These are phyloP conservation scores for Penicillium cosmopolitanum DNA, from an alignment of 495 filamentous ascomycete genomes.

Conservation along the genomic window DNA sequence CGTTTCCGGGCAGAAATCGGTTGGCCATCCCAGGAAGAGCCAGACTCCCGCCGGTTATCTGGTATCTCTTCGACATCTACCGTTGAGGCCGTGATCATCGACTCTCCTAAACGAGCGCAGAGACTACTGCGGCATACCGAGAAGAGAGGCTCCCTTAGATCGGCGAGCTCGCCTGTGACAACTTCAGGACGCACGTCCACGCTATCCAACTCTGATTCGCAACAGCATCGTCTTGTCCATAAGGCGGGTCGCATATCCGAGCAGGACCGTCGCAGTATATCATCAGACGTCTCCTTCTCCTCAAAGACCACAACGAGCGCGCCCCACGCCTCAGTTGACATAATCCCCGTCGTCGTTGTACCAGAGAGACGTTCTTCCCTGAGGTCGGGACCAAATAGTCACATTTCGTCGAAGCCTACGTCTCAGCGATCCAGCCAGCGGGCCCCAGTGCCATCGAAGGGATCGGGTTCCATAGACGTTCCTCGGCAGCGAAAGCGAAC, in stretches of 20 bases:
- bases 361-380: conserved; percentile 70
- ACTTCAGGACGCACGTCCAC: conserved; percentile 48
- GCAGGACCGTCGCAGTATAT: conserved; percentile 57
- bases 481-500: conserved; percentile 38
- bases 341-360: conserved; percentile 73
- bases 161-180: conserved; percentile 51
- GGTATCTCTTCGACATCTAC: conserved; percentile 69
- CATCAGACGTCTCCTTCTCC: conserved; percentile 60
- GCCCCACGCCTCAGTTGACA: conserved; percentile 52
- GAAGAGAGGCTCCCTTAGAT: conserved; percentile 64
- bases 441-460: conserved; percentile 38
- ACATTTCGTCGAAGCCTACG: conserved; percentile 39
- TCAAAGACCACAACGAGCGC: conserved; percentile 52
- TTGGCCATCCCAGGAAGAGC: conserved; percentile 46
- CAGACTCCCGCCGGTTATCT: conserved; percentile 56
- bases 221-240: conserved; percentile 53
- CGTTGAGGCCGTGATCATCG: conserved; percentile 72
- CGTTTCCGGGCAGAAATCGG: conserved; percentile 45
- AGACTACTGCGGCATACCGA: conserved; percentile 68
- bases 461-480: conserved; percentile 40
- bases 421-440: conserved; percentile 41
- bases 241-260: conserved; percentile 52
- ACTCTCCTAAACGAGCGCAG: conserved; percentile 53
- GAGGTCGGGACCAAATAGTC: conserved; percentile 49
- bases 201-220: conserved; percentile 43